Conservation (phyloP, 176 grass and related monocot genomes). For the Secale cereale region DNA sequence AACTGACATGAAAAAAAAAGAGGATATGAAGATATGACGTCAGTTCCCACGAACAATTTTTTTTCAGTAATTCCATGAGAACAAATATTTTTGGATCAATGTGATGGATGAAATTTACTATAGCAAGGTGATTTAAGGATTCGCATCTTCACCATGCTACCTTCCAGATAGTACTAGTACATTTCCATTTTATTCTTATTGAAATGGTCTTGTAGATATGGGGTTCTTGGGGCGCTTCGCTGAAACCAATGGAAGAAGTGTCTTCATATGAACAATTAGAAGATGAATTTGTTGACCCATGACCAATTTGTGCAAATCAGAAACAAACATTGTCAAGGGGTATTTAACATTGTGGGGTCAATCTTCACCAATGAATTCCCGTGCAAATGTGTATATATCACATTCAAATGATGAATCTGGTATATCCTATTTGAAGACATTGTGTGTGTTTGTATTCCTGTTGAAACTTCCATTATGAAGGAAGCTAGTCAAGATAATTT, state of each 20-base stretch:
- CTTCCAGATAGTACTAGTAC: constrained; percentile 11
- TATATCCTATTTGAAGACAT: constrained; percentile 48
- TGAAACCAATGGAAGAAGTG: constrained; percentile 70
- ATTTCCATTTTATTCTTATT: constrained; percentile 20
- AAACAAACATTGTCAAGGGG: constrained; percentile 32
- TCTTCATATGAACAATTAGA: constrained; percentile 82
- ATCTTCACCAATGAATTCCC: constrained; percentile 34
- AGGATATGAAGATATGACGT: too few species aligned
- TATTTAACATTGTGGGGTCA: constrained; percentile 33
- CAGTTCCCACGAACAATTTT: too few species aligned
- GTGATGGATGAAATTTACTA: too few species aligned
- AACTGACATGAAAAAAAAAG: too few species aligned
- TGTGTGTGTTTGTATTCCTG: constrained; percentile 47
- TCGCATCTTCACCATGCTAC: neutral
- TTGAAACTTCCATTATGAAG: constrained; percentile 58
- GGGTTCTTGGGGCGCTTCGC: constrained; percentile 69
- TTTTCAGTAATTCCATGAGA: too few species aligned
- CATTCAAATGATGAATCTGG: constrained; percentile 47
- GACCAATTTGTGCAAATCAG: constrained; percentile 54
- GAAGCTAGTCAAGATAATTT: constrained; percentile 63
- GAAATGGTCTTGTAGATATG: constrained; percentile 60
- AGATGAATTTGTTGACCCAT: constrained; percentile 90
- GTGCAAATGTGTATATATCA: constrained; percentile 47
- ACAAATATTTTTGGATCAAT: too few species aligned
- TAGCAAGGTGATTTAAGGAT: neutral